Base-by-base conservation (phyloP, 163 green algal genomes). In the Chlamydomonas reinhardtii region DNA sequence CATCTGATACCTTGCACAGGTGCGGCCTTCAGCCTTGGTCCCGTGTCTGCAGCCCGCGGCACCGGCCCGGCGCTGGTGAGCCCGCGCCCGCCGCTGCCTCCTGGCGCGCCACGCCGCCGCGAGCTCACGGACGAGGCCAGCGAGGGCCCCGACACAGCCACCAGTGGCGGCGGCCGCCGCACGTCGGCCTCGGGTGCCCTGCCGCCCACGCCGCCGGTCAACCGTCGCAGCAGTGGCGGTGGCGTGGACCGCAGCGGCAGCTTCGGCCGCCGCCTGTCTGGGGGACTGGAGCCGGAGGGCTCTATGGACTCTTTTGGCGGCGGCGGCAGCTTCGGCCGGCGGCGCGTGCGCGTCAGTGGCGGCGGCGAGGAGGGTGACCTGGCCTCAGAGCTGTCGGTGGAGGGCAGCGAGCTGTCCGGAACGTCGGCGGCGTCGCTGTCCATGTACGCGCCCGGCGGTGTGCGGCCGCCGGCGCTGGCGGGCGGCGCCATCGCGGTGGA, bases 381-480 rank as follows among this genome's bases (percentile, higher is more conserved):
- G n/a, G 43, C 62, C 5, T 72, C 73, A 24, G 82, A 88, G 64
- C 35, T 80, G 54, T 76, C 73, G 14, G 78, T 90, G 48, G 86
- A 90, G 73, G 79, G 73, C 73, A 87, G 78, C 37, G 86, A 87
- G 79, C 81, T 87, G 71, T 81, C 70, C 17, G 43, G 43, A 29
- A 54, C 56, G 11, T 81, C 70, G 0, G 79, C 59, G 24, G 73
- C 77, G 5, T 87, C 77, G 9, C 79, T 90, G 65, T 81, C 65
- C 9, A 32, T 78, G 25, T 85, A 74, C 29, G 86, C 86, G 32
- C 86, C 86, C 2, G 73, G 69, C 32, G 86, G 86, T 27, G 66
- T 90, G 34, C 86, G 86, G 39, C 86, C 86, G 19, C 86, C 86
- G 20, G 56, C 79, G 56, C 70, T 87, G 54, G 66, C 34, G 11